phyloP scores from a whole-genome alignment of 2,329 filamentous ascomycete genomes.

The Monilinia laxa region DNA sequence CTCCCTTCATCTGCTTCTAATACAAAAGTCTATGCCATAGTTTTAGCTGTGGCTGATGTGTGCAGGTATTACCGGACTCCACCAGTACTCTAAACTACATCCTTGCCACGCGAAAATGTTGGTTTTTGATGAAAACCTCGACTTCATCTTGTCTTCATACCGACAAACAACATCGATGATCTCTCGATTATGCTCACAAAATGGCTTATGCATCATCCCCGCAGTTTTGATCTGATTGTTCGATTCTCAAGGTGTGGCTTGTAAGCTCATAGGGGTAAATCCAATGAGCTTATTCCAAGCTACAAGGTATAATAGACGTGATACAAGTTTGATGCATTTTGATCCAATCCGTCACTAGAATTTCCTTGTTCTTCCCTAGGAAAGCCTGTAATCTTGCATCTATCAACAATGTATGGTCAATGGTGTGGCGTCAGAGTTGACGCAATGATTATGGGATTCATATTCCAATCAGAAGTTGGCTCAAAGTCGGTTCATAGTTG shows the following conservation, averaged over 20 bases:
- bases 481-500: slow-evolving; percentile 17
- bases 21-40: background rate
- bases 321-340: slow-evolving; percentile 15
- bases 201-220: background rate
- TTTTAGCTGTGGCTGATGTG: slow-evolving; percentile 2
- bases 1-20: no score
- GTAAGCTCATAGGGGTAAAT: background rate
- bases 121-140: background rate
- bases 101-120: background rate
- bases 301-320: slow-evolving; percentile 9
- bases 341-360: background rate
- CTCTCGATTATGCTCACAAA: background rate
- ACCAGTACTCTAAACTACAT: background rate
- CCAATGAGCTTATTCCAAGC: background rate
- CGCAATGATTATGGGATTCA: slow-evolving; percentile 16
- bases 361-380: slow-evolving; percentile 19
- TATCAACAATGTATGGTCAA: background rate
- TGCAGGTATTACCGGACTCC: slow-evolving; percentile 2
- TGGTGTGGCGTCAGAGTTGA: slow-evolving; percentile 14
- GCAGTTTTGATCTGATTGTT: background rate
- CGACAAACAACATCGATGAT: background rate
- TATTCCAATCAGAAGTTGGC: slow-evolving; percentile 15
- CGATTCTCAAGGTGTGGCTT: background rate
- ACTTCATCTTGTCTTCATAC: background rate
- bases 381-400: slow-evolving; percentile 13